These are phyloP conservation scores for Cryptococcus sp. DNA, from an alignment of 1,284 basidiomycete genomes.

Conservation along the genomic window DNA sequence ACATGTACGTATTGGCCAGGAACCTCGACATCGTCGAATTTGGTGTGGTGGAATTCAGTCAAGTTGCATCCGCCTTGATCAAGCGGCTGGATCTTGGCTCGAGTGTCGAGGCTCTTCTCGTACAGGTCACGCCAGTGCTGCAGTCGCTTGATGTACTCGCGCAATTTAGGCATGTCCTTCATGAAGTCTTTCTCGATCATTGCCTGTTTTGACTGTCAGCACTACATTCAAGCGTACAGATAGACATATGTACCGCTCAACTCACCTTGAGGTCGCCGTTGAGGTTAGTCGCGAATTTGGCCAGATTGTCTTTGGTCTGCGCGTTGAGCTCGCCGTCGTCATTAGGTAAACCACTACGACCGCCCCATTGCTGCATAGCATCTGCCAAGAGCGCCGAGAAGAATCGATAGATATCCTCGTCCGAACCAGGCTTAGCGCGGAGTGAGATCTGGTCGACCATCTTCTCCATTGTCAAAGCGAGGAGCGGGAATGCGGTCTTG, in stretches of 20 bases:
- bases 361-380: conserved; percentile 65
- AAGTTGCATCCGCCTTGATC: conserved; percentile 91
- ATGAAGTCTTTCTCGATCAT: conserved; percentile 94
- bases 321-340: conserved; percentile 75
- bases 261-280: conserved; percentile 67
- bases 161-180: conserved; percentile 73
- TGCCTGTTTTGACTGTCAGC: conserved; percentile 50
- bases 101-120: conserved; percentile 78
- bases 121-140: conserved; percentile 94
- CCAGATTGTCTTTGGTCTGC: conserved; percentile 63
- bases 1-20: conserved; percentile 98
- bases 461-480: conserved; percentile 94
- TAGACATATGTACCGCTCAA: conserved; percentile 8
- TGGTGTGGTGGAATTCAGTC: conserved; percentile 96
- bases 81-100: conserved; percentile 82
- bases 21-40: conserved; percentile 97
- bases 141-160: conserved; percentile 85
- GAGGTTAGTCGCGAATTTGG: conserved; percentile 70
- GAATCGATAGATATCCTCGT: conserved; percentile 94
- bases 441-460: conserved; percentile 94
- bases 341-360: conserved; percentile 65
- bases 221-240: neutral
- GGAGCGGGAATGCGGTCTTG: conserved; percentile 94
- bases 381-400: conserved; percentile 79
- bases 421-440: conserved; percentile 86